Base-by-base conservation (phyloP, 1,284 basidiomycete genomes). In the Ustilago crameri region DNA sequence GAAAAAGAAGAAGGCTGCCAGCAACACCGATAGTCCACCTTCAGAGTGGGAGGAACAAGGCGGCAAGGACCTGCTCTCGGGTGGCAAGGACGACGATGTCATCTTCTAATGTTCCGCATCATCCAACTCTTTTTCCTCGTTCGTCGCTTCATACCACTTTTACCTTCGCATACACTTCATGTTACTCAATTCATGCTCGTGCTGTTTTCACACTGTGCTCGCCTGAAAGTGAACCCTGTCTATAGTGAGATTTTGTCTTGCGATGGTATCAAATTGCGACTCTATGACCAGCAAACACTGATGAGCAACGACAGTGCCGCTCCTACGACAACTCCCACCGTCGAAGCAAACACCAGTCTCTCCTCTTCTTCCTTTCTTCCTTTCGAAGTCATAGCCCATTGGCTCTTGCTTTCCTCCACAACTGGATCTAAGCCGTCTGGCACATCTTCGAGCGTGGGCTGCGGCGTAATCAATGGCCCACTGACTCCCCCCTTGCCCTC, bases 1-100 rank as follows among this genome's bases (percentile, higher is more conserved):
- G 7, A 61, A 53, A 22, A 59, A 53, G 7, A 61, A 67, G 30
- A 62, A 64, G 30, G 55, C 49, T 12, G 53, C 37, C 22, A 34
- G 20, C 22, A 43, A 38, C 23, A 49, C 32, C 38, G 47, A 49
- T 9, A 30, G 17, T 24, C 44, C 57, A 10, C 34, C 18, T 3
- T 10, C 47, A 24, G 49, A 49, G n/a, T 54, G 55, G 3, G 48
- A 63, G 17, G 56, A 57, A 1, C 53, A 67, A 27, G 50, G 45
- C 42, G 44, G 59, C 26, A 72, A 69, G 22, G 81, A 82, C 50
- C 18, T 83, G 50, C 59, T 83, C 12, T 65, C 61, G 14, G 80
- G 67, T 30, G 80, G 75, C 35, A 81, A 82, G 71, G 81, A 83
- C 51, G 74, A 78, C 22, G 81, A 83, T 55, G 80, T 83, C 51